Conservation (phyloP, 202 grass and related monocot species). For the Panicum virgatum region DNA sequence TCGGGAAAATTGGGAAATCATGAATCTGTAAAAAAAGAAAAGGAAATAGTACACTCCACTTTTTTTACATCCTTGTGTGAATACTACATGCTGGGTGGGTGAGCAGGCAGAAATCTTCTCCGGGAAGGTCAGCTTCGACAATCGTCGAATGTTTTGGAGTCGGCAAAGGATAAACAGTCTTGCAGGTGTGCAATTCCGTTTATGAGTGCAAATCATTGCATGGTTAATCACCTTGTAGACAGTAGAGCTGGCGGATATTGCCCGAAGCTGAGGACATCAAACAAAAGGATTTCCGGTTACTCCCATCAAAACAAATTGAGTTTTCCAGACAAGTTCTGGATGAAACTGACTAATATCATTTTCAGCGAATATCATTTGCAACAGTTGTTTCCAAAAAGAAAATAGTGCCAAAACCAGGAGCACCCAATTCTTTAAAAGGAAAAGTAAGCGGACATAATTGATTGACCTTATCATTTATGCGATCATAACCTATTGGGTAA, state of each 20-base stretch:
- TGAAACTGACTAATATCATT: background rate
- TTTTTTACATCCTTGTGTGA: constrained; percentile 55
- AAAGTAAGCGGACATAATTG: background rate
- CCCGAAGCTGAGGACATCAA: constrained; percentile 73
- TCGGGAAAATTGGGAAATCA: background rate
- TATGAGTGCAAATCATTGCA: background rate
- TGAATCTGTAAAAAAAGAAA: constrained; percentile 19
- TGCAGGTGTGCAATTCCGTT: background rate
- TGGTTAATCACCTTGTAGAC: constrained; percentile 83
- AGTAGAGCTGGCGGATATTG: constrained; percentile 98
- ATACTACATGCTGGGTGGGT: constrained; percentile 26
- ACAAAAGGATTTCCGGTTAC: constrained; percentile 10
- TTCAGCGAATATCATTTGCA: background rate
- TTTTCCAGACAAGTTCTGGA: background rate
- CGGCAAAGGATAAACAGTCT: constrained; percentile 27
- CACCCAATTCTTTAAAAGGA: background rate
- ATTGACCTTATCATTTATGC: background rate
- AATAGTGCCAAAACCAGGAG: background rate
- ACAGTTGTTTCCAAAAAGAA: background rate
- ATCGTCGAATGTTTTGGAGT: constrained; percentile 41
- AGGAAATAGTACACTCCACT: background rate
- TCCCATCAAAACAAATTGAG: background rate
- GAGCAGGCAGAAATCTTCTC: background rate
- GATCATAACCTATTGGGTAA: background rate
- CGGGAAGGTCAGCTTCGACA: constrained; percentile 55